Conservation (phyloP, 2,329 filamentous ascomycete genomes). For the Karstenula rhodostoma region DNA sequence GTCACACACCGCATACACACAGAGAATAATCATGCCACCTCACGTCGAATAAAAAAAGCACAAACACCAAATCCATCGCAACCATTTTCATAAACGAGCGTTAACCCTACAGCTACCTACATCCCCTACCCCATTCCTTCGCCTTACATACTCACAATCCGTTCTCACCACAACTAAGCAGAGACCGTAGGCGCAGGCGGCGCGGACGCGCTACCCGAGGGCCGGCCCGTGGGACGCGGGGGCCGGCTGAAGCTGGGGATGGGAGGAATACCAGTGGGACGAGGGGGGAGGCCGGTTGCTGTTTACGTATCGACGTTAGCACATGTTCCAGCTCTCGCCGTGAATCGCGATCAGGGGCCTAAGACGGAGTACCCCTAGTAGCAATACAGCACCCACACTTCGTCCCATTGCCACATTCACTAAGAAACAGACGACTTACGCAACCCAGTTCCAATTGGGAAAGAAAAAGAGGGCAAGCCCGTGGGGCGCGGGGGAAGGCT, state of each 20-base stretch:
- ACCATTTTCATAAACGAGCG: constrained; percentile 2
- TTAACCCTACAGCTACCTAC: constrained; percentile 2
- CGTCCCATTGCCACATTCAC: no score
- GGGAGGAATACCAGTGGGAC: no score
- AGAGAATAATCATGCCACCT: no score
- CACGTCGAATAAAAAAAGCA: background rate
- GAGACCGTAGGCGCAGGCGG: background rate
- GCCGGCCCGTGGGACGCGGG: background rate
- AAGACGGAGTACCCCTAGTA: no score
- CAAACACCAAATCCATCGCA: background rate
- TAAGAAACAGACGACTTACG: background rate
- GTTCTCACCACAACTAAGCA: background rate
- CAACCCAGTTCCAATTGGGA: background rate
- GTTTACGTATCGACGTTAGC: background rate
- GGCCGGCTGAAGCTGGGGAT: background rate
- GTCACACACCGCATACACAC: background rate
- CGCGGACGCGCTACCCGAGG: background rate
- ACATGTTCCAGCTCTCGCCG: no score
- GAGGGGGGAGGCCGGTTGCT: background rate
- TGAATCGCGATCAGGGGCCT: no score
- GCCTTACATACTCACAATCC: background rate
- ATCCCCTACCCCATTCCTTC: background rate
- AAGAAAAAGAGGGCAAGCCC: background rate
- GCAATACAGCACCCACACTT: no score
- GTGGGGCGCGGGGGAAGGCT: background rate